Evolutionary conservation across 2,329 filamentous ascomycete species (phyloP).

Genomic region (Penicillium hordei): DNA sequence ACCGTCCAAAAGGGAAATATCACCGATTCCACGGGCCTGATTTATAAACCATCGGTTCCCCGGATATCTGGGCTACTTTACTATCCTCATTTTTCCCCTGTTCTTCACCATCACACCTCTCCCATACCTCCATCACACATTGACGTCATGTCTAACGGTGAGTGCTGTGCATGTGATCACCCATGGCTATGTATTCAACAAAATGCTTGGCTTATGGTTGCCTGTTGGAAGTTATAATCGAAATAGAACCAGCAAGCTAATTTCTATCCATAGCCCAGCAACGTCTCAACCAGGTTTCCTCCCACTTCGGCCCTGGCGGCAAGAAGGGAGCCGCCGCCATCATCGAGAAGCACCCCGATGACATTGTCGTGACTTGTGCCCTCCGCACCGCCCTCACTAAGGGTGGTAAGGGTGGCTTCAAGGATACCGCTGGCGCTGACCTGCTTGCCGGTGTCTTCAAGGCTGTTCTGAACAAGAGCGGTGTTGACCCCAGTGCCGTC

Average conservation of each 20-base stretch:
- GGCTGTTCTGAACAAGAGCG: constrained; percentile 77
- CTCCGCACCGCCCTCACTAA: constrained; percentile 91
- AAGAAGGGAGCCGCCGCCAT: constrained; percentile 38
- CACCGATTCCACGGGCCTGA: constrained; percentile 11
- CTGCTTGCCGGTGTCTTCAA: constrained; percentile 81
- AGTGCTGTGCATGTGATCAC: constrained; percentile 15
- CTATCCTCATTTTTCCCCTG: not conserved
- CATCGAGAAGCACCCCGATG: constrained; percentile 56
- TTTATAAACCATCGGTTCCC: constrained; percentile 15
- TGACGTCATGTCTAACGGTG: constrained; percentile 47
- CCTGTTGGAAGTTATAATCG: not conserved
- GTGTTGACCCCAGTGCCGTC: constrained; percentile 82
- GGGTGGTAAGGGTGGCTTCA: constrained; percentile 90
- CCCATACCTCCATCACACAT: constrained; percentile 17
- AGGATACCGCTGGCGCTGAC: constrained; percentile 86
- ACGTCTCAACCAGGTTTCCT: constrained; percentile 59
- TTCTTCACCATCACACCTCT: not conserved
- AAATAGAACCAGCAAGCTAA: constrained; percentile 3
- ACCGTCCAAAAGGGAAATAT: constrained; percentile 21
- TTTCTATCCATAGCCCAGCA: constrained; percentile 49
- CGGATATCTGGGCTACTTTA: constrained; percentile 4
- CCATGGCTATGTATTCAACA: constrained; percentile 12
- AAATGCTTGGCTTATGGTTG: not conserved
- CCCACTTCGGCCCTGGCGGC: constrained; percentile 51
- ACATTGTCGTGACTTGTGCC: constrained; percentile 86